Conservation (phyloP, 306 rosid species). For the Datisca glomerata region DNA sequence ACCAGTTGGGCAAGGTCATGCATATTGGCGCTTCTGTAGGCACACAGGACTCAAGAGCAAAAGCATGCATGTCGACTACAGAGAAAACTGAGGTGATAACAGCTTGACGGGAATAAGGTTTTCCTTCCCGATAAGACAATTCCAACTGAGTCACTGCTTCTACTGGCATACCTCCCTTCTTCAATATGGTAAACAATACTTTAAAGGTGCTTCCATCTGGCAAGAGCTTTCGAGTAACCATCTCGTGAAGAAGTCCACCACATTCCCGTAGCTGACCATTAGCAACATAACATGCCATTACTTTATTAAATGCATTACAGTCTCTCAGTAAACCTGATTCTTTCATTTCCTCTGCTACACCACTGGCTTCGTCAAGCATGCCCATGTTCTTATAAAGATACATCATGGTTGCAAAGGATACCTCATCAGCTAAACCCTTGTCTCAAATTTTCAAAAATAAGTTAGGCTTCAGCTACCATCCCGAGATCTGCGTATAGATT, state of each 20-base stretch:
- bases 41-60: slow-evolving; percentile 57
- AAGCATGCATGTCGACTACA: slow-evolving; percentile 57
- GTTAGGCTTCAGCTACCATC: slow-evolving; percentile 67
- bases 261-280: slow-evolving; percentile 55
- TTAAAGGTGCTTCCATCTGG: slow-evolving; percentile 57
- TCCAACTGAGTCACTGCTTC: too few relatives aligned
- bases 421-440: slow-evolving; percentile 40
- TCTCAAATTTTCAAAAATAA: slow-evolving; percentile 48
- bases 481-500: slow-evolving; percentile 58
- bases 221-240: slow-evolving; percentile 57
- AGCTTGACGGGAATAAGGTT: too few relatives aligned
- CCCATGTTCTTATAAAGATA: slow-evolving; percentile 60
- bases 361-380: slow-evolving; percentile 59
- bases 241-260: slow-evolving; percentile 62
- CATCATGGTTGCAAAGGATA: slow-evolving; percentile 66
- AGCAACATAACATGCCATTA: slow-evolving; percentile 52
- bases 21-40: slow-evolving; percentile 46
- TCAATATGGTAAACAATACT: slow-evolving; percentile 51
- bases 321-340: slow-evolving; percentile 56
- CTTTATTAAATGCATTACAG: slow-evolving; percentile 59
- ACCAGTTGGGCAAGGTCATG: slow-evolving; percentile 51
- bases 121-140: too few relatives aligned
- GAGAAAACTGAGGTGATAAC: slow-evolving; percentile 50
- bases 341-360: slow-evolving; percentile 83
- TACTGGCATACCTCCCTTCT: too few relatives aligned